Base-by-base conservation (phyloP, 192 early-diverging fungal species). In the Dissophora ornata region DNA sequence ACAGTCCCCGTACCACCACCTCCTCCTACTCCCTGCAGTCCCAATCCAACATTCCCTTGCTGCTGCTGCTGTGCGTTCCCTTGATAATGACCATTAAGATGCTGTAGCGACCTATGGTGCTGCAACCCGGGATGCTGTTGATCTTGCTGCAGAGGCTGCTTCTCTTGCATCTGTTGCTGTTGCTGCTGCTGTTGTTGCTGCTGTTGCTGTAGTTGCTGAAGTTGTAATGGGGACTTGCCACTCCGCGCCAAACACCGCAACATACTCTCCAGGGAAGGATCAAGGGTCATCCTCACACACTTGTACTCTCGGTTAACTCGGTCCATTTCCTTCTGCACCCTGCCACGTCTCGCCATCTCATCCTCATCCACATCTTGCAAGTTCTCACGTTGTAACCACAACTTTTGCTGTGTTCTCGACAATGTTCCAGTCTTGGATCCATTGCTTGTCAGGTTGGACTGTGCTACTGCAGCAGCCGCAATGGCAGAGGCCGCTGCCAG, bases 341-440 rank as follows among this genome's bases (percentile, higher is more conserved):
- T 57, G 33, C 71, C 71, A 2, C 71, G 56, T n/a, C 57, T 41
- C 3, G 51, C 71, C 71, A 75, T 75, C 51, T 75, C 71, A 42
- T 75, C 62, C 38, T 75, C 63, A 41, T 75, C 71, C 25, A 67
- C 63, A 41, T 66, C 63, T n/a, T 75, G 63, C 26, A 67, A 4
- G n/a, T 75, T 75, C 41, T 67, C 71, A 11, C 71, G 63, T 21
- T 75, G 71, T 15, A 75, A 29, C 71, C 71, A 75, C 38, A 75
- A 33, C 51, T 75, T 75, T 55, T 75, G 71, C 25, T 75, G 71
- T 24, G 63, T 75, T 41, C 71, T 42, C 19, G 71, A 75, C 9
- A 75, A 41, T 0, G 71, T 56, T 13, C 71, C 71, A 9, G 71
- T 59, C 57, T 75, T 75, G 57, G 54, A 65, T 32, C 62, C 62